phyloP scores from a whole-genome alignment of 495 filamentous ascomycete species.

The Neurospora cerealis region DNA sequence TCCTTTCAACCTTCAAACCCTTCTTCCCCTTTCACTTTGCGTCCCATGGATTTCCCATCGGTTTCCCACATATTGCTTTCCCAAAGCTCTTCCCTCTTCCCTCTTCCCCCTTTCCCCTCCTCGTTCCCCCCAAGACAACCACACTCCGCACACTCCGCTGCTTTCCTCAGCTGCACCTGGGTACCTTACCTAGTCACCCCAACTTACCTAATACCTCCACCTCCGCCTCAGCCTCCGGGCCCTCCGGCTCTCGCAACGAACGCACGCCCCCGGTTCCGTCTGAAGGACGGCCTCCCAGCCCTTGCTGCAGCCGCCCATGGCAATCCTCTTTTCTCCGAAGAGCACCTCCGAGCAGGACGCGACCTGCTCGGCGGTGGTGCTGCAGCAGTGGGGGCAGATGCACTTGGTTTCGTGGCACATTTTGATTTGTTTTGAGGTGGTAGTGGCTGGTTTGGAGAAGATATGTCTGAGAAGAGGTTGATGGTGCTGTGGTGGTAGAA shows the following conservation, averaged over 20 bases:
- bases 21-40: too few species aligned
- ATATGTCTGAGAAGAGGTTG: neutral
- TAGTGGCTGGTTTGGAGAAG: too few species aligned
- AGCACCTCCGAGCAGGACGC: neutral
- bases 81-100: too few species aligned
- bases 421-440: neutral
- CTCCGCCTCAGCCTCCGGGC: too few species aligned
- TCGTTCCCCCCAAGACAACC: too few species aligned
- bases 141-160: too few species aligned
- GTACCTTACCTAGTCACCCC: too few species aligned
- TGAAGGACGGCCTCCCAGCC: neutral
- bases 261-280: neutral
- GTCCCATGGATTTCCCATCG: too few species aligned
- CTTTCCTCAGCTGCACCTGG: neutral
- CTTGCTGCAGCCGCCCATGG: neutral
- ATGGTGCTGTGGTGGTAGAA: too few species aligned
- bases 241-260: neutral
- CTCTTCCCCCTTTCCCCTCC: too few species aligned
- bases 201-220: neutral
- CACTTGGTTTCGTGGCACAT: neutral
- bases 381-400: neutral
- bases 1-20: too few species aligned
- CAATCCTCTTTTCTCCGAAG: neutral
- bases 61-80: too few species aligned
- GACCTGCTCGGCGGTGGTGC: neutral